phyloP scores from a whole-genome alignment of 1,284 basidiomycete genomes.

The Ceratobasidium papillatum region DNA sequence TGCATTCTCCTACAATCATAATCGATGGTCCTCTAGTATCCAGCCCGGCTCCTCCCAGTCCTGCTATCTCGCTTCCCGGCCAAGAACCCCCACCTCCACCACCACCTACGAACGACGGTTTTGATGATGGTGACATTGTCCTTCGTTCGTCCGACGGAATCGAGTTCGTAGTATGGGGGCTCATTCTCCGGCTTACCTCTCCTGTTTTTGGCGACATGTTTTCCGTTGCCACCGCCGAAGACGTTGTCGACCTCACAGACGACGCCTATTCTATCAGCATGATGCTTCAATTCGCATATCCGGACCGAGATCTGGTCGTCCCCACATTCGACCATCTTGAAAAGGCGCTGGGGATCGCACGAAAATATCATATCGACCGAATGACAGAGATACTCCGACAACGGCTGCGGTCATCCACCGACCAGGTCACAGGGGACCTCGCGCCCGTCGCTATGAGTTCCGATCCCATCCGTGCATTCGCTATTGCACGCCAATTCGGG shows the following conservation, averaged over 20 bases:
- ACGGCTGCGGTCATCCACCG: constrained; percentile 21
- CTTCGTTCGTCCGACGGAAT: constrained; percentile 39
- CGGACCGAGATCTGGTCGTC: constrained; percentile 30
- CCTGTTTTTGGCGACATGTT: constrained; percentile 42
- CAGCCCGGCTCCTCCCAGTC: constrained; percentile 10
- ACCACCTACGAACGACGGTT: constrained; percentile 31
- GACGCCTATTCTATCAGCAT: constrained; percentile 26
- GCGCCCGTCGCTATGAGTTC: constrained; percentile 25
- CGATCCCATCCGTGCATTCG: constrained; percentile 28
- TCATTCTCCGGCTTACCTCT: constrained; percentile 39
- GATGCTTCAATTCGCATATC: constrained; percentile 37
- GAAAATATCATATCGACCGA: constrained; percentile 38
- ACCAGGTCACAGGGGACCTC: constrained; percentile 17
- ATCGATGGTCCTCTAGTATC: constrained; percentile 1
- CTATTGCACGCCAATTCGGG: constrained; percentile 33
- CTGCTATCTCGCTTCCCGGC: constrained; percentile 16
- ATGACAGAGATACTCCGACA: constrained; percentile 29
- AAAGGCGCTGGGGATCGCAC: constrained; percentile 29
- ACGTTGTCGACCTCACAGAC: constrained; percentile 12
- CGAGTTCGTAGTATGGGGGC: constrained; percentile 37
- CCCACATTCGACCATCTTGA: constrained; percentile 34
- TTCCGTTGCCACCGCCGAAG: constrained; percentile 14
- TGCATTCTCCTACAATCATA: constrained; percentile 27
- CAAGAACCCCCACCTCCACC: constrained; percentile 33
- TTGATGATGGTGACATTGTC: constrained; percentile 38